Base-by-base conservation (phyloP, 2,329 filamentous ascomycete species). In the Macroventuria anomochaeta region DNA sequence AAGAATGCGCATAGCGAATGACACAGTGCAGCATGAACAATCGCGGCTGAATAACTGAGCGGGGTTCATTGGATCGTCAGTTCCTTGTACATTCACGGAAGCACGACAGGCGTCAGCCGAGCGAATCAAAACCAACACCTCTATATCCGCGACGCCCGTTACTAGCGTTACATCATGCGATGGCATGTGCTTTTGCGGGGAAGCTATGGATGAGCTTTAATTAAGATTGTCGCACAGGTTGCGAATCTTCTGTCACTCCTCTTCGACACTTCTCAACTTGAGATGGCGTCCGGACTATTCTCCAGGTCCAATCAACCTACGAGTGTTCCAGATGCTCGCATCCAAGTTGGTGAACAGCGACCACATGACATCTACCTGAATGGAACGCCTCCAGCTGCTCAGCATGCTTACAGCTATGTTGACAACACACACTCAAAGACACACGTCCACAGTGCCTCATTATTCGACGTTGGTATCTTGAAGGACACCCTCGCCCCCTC, bases 401-500 rank as follows among this genome's bases (percentile, higher is more conserved):
- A 36, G 62, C 25, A 44, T 40, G 37, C 46, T 40, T 38, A 41
- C 41, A 58, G 50, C 8, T 55, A 61, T 21, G 55, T 72, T 28
- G 71, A 74, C 46, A 58, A 53, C 5, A 66, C 63, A 12, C 71
- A 74, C 38, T 74, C 71, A 1, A 69, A 67, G 41, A 66, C 61
- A 1, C 71, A 74, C 47, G 61, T 71, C 10, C 62, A 71, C 28
- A 63, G 58, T 20, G 63, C 63, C 7, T 72, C 70, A 1, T 52
- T 74, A 10, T 74, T 74, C 32, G 69, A 74, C 51, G 68, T 85
- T 7, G 83, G 83, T 8, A 80, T 86, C 40, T 61, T 85, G 18
- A 79, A 78, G 58, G 77, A 81, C 15, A 81, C 81, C 2, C 67
- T 86, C 2, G 73, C 83, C 3, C 83, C 84, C 0, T 85, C 82